These are phyloP conservation scores for Neonectria coccinea DNA, from an alignment of 2,329 filamentous ascomycete genomes.

Conservation along the genomic window DNA sequence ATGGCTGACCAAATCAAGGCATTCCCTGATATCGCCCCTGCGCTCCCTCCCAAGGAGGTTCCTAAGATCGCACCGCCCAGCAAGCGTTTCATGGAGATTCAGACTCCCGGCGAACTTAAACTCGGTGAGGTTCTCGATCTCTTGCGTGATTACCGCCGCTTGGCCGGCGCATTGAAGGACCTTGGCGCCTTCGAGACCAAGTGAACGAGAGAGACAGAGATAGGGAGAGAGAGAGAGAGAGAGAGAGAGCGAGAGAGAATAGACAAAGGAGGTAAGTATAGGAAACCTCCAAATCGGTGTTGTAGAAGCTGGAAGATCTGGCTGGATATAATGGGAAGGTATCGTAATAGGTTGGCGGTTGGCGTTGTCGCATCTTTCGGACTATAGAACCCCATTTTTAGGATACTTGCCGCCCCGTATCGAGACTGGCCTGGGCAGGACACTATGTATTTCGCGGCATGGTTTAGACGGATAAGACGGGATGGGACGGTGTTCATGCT, in stretches of 20 bases:
- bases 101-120: slow-evolving; percentile 76
- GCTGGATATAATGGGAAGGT: neutral
- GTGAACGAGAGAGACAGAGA: slow-evolving; percentile 28
- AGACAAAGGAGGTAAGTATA: slow-evolving; percentile 5
- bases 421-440: neutral
- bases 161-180: slow-evolving; percentile 74
- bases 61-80: slow-evolving; percentile 74
- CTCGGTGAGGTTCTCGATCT: slow-evolving; percentile 80
- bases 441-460: neutral
- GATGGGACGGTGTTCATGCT: neutral
- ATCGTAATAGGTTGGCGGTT: slow-evolving; percentile 1
- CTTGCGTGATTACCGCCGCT: slow-evolving; percentile 78
- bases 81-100: slow-evolving; percentile 77
- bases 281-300: neutral
- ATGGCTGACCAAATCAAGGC: slow-evolving; percentile 58
- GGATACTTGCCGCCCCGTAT: neutral
- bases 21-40: slow-evolving; percentile 69
- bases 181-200: slow-evolving; percentile 68
- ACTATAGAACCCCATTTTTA: slow-evolving; percentile 20
- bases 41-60: slow-evolving; percentile 65
- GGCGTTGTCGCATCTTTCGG: slow-evolving; percentile 14
- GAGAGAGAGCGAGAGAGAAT: neutral
- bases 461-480: neutral
- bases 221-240: too few relatives aligned
- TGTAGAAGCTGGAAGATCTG: neutral